Conservation (phyloP, 441 rosid species). For the Mallotus repandus region DNA sequence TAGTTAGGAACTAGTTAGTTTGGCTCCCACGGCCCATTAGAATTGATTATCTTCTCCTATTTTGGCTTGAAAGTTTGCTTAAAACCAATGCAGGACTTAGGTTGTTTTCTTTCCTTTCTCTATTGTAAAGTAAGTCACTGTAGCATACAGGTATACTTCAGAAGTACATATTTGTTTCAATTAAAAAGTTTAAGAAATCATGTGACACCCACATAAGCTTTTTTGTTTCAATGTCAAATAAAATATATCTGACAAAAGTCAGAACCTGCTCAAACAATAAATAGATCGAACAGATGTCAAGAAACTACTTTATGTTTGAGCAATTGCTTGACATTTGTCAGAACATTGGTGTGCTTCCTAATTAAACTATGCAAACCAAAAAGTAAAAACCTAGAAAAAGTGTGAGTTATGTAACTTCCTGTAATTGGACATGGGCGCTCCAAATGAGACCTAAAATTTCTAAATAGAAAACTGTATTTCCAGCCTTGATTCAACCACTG, state of each 20-base stretch:
- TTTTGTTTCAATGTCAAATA: too few species aligned
- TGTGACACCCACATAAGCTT: not conserved
- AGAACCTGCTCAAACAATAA: not conserved
- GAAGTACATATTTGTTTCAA: not conserved
- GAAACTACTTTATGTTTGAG: too few species aligned
- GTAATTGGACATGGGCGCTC: not conserved
- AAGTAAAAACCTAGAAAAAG: not conserved
- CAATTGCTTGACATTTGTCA: not conserved
- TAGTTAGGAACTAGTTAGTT: not conserved
- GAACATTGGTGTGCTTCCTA: not conserved
- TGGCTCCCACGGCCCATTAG: slow-evolving; percentile 1
- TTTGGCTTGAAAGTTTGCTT: not conserved
- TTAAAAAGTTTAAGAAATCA: not conserved
- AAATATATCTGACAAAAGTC: not conserved
- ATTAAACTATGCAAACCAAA: not conserved
- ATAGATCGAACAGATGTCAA: too few species aligned
- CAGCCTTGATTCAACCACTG: not conserved
- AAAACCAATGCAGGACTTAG: not conserved
- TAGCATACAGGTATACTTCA: not conserved
- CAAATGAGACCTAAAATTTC: not conserved
- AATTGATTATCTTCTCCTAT: not conserved
- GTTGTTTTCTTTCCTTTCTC: not conserved
- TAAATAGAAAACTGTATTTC: not conserved
- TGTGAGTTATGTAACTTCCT: not conserved
- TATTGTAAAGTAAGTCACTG: not conserved